phyloP scores from a whole-genome alignment of 495 filamentous ascomycete species.

The Penicillium samsonianum region DNA sequence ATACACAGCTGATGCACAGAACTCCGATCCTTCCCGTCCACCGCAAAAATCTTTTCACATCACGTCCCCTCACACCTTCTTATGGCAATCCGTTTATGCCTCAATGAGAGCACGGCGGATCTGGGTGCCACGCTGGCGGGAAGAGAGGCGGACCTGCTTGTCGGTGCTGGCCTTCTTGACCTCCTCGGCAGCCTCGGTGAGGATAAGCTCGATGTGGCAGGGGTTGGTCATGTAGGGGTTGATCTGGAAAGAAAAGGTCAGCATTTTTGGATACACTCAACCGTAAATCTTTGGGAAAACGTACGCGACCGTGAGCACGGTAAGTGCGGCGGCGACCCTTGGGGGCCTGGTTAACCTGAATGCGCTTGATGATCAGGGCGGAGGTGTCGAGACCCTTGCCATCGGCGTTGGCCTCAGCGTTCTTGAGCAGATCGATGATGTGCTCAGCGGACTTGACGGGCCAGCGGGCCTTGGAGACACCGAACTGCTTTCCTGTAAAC shows the following conservation, averaged over 20 bases:
- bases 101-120: constrained; percentile 78
- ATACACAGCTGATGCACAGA: constrained; percentile 33
- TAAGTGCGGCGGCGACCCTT: constrained; percentile 98
- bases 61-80: constrained; percentile 31
- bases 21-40: constrained; percentile 34
- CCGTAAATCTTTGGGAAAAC: constrained; percentile 37
- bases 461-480: constrained; percentile 96
- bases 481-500: constrained; percentile 89
- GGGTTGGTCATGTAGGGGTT: constrained; percentile 99
- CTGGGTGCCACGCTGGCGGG: constrained; percentile 84
- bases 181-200: constrained; percentile 89
- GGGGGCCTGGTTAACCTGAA: constrained; percentile 99
- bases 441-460: constrained; percentile 98
- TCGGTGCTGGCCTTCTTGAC: constrained; percentile 71
- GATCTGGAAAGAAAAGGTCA: constrained; percentile 60
- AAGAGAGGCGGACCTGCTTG: constrained; percentile 68
- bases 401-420: constrained; percentile 98
- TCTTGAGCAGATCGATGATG: constrained; percentile 95
- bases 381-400: constrained; percentile 97
- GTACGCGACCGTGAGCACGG: constrained; percentile 98
- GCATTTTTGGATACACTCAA: not conserved
- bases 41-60: constrained; percentile 32
- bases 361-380: constrained; percentile 97
- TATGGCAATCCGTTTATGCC: constrained; percentile 55
- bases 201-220: constrained; percentile 99